These are phyloP conservation scores for Fusarium sp. DNA, from an alignment of 2,329 filamentous ascomycete genomes.

Conservation along the genomic window DNA sequence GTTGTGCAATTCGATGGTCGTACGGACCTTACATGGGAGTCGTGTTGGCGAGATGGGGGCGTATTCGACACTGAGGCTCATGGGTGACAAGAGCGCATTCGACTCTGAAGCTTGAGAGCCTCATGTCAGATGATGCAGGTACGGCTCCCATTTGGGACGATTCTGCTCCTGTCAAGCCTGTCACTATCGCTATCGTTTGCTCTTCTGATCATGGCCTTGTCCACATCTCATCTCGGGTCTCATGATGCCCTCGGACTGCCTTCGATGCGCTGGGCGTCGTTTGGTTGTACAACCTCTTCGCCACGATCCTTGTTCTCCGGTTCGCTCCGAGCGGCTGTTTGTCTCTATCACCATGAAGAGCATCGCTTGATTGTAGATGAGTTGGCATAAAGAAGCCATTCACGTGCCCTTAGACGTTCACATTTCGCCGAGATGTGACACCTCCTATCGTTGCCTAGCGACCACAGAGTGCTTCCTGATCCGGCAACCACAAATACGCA, in stretches of 20 bases:
- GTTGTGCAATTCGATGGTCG: slow-evolving; percentile 1
- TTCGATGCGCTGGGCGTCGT: background rate
- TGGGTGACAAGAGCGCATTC: background rate
- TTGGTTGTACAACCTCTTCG: background rate
- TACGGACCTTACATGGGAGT: too few relatives aligned
- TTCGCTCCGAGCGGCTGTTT: background rate
- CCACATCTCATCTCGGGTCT: background rate
- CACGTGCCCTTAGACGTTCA: background rate
- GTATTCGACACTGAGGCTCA: background rate
- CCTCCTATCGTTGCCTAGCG: slow-evolving; percentile 20
- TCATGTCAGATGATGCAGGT: background rate
- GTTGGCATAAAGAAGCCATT: background rate
- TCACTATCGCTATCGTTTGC: background rate
- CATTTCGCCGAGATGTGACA: slow-evolving; percentile 12
- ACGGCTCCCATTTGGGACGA: background rate
- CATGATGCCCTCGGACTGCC: background rate
- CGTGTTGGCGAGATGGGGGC: background rate
- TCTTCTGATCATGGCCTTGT: background rate
- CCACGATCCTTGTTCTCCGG: background rate
- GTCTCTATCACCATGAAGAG: background rate
- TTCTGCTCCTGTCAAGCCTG: background rate
- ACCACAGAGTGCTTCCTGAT: slow-evolving; percentile 8
- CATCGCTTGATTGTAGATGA: background rate
- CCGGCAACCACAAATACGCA: background rate
- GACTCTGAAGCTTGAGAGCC: background rate